Conservation (phyloP, 1,284 basidiomycete genomes). For the Malassezia dermatis region DNA sequence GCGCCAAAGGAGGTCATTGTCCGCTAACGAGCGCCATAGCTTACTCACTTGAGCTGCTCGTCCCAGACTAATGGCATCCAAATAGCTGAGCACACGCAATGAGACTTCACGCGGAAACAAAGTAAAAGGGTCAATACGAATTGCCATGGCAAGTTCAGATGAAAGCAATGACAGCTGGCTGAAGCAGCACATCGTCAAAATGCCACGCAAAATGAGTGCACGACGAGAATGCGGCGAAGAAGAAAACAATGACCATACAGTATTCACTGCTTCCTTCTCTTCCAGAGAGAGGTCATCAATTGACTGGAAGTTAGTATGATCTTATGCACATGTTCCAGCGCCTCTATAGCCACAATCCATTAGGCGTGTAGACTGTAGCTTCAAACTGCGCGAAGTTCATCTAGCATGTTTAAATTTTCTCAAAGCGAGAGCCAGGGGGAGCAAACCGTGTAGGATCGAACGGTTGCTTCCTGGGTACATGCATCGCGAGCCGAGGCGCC, state of each 20-base stretch:
- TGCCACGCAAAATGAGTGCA: conserved; percentile 84
- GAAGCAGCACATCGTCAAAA: conserved; percentile 99
- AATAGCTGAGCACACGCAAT: conserved; percentile 77
- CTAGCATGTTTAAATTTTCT: background rate
- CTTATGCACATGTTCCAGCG: conserved; percentile 3
- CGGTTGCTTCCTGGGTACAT: background rate
- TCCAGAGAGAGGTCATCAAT: conserved; percentile 80
- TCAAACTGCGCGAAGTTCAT: conserved; percentile 37
- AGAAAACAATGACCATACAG: conserved; percentile 93
- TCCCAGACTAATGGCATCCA: conserved; percentile 90
- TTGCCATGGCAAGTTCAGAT: conserved; percentile 78
- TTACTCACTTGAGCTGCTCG: conserved; percentile 86
- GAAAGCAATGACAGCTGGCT: conserved; percentile 94
- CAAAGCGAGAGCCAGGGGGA: background rate
- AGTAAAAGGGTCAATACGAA: conserved; percentile 78
- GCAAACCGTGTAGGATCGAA: background rate
- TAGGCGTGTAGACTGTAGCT: conserved; percentile 28
- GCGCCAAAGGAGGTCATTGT: conserved; percentile 91
- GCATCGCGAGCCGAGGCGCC: background rate
- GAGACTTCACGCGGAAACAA: conserved; percentile 82
- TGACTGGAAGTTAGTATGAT: conserved; percentile 55
- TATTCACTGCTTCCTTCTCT: conserved; percentile 79
- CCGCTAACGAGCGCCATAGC: conserved; percentile 77
- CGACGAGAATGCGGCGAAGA: conserved; percentile 81
- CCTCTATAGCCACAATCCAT: conserved; percentile 20